Conservation (phyloP, 495 filamentous ascomycete genomes). For the Aspergillus cristatus region DNA sequence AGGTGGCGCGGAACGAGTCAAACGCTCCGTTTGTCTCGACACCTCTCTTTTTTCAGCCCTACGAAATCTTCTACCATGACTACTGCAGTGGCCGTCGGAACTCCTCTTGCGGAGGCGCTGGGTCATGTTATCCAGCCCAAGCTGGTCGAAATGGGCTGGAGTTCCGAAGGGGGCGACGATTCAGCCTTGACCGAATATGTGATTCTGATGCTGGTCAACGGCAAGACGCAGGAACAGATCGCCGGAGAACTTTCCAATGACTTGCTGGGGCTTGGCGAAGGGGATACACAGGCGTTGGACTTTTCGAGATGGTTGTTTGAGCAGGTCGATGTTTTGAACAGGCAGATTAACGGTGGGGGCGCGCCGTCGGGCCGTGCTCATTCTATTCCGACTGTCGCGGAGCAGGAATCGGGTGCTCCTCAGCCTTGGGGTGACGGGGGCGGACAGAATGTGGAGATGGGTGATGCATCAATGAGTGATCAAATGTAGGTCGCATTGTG, state of each 20-base stretch:
- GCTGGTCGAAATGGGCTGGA: constrained; percentile 91
- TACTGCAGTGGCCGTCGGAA: constrained; percentile 59
- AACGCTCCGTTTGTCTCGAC: neutral
- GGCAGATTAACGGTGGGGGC: constrained; percentile 46
- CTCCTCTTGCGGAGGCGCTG: constrained; percentile 74
- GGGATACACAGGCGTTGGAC: constrained; percentile 70
- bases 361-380: constrained; percentile 17
- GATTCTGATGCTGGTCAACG: constrained; percentile 90
- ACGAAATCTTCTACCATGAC: constrained; percentile 43
- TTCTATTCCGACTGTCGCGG: constrained; percentile 26
- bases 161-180: constrained; percentile 66
- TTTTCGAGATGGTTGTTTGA: constrained; percentile 90
- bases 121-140: constrained; percentile 79
- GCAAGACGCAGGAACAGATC: constrained; percentile 83
- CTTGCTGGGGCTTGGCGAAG: constrained; percentile 70
- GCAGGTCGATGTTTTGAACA: constrained; percentile 60
- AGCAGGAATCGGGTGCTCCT: constrained; percentile 11
- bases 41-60: constrained; percentile 1
- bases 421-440: constrained; percentile 15
- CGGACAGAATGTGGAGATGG: constrained; percentile 62
- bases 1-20: neutral
- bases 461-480: constrained; percentile 43
- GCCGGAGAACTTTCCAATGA: constrained; percentile 83
- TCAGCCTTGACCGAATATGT: constrained; percentile 90
- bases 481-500: constrained; percentile 54